Base-by-base conservation (phyloP, 257 asterid species). In the Datura wrightii region DNA sequence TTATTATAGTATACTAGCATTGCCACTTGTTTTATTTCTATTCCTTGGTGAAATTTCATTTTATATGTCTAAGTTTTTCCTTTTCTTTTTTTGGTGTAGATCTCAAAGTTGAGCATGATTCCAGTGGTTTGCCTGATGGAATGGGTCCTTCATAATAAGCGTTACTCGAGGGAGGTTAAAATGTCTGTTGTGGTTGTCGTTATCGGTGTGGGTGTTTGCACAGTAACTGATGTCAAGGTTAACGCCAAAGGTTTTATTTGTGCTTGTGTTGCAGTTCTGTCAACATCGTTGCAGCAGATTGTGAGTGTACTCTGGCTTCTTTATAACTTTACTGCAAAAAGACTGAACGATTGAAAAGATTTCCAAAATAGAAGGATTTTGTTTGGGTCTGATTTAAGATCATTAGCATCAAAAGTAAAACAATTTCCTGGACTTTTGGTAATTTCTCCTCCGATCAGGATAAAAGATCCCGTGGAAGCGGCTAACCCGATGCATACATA, bases 171-270 rank as follows among this genome's bases (percentile, higher is more conserved):
- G 79, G 97, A 96, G 88, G 98, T 96, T 85, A 96, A 96, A 87
- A 79, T 91, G 85, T 69, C 99, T 18, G 99, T 96, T 56, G 90
- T 96, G 88, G 95, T 94, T 80, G 99, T 96, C 84, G 98, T 96
- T 83, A 92, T 96, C 79, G 99, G 99, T 58, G 99, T 94, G 66
- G 98, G 99, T 79, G 99, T 96, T 82, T 96, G 99, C 94, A 96
- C 99, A 18, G 98, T 96, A 87, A 96, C 99, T 10, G 99, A 96
- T 50, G 99, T 96, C 81, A 91, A 96, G 85, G 96, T 96, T 90
- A 96, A 96, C 79, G 90, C 90, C 84, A 94, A 91, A 86, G 99
- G 99, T 80, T 96, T 96, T 78, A 0, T 92, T 46, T 94, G 99
- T 83, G 99, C 99, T 76, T 92, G 95, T 84, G 92, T 96, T n/a